These are phyloP conservation scores for Leccinum subrobustum DNA, from an alignment of 1,284 basidiomycete genomes.

Conservation along the genomic window DNA sequence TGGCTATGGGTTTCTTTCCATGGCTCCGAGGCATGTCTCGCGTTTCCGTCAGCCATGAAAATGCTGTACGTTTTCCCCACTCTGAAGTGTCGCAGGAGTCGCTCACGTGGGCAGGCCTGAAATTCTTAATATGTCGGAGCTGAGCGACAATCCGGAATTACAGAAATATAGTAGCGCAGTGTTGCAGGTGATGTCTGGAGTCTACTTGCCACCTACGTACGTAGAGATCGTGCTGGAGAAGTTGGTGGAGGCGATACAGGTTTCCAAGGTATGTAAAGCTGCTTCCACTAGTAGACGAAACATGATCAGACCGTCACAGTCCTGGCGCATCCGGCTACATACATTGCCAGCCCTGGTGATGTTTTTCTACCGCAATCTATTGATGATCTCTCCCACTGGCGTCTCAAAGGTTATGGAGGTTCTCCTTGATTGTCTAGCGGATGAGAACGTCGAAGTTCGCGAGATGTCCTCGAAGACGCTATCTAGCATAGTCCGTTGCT, in stretches of 20 bases:
- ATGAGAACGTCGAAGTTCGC: conserved; percentile 92
- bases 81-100: conserved; percentile 6
- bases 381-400: conserved; percentile 67
- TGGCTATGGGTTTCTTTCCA: conserved; percentile 80
- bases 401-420: conserved; percentile 77
- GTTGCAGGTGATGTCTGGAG: conserved; percentile 72
- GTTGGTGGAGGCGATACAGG: conserved; percentile 66
- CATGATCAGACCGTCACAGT: conserved; percentile 41
- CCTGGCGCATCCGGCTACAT: conserved; percentile 77
- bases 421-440: conserved; percentile 79
- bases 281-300: background rate
- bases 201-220: conserved; percentile 62
- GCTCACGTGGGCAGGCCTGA: conserved; percentile 54
- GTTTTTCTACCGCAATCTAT: conserved; percentile 85
- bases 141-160: conserved; percentile 74
- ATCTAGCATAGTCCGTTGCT: conserved; percentile 89
- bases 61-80: conserved; percentile 59
- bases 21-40: conserved; percentile 61
- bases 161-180: conserved; percentile 73
- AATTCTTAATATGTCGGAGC: conserved; percentile 77
- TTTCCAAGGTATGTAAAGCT: conserved; percentile 54
- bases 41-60: conserved; percentile 74
- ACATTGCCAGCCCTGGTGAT: conserved; percentile 74
- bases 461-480: conserved; percentile 92
- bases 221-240: conserved; percentile 58